Percentiles rank a stretch among this genome's conserved stretches.
Conservation (phyloP, 352 stramenopile genomes). For the Globisporangium splendens region DNA sequence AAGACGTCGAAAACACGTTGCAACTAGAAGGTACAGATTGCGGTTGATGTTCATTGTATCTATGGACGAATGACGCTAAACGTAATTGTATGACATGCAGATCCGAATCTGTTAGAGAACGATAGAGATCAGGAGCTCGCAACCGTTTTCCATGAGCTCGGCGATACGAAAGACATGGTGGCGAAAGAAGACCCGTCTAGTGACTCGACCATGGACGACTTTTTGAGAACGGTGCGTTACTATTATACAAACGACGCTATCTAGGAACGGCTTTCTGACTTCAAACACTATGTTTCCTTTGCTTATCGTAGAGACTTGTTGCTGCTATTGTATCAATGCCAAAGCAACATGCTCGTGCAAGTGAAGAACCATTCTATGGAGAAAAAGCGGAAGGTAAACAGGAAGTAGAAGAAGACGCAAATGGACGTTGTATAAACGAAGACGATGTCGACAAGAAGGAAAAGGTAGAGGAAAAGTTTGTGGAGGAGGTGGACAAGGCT, state of each 20-base stretch:
- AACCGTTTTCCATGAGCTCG: background rate
- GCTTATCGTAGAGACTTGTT: conserved; percentile 11
- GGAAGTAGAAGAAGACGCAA: background rate
- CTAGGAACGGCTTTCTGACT: background rate
- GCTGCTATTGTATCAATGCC: conserved; percentile 11
- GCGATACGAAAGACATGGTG: background rate
- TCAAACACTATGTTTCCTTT: background rate
- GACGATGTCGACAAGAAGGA: conserved; percentile 1
- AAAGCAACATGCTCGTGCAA: background rate
- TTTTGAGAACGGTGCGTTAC: conserved; percentile 42
- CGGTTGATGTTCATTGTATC: no score
- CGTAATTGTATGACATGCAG: background rate
- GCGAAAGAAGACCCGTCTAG: background rate
- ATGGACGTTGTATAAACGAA: background rate
- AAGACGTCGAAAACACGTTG: conserved; percentile 57
- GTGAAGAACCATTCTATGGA: background rate
- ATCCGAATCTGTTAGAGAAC: background rate
- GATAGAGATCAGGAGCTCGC: conserved; percentile 3
- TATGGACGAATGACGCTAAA: background rate
- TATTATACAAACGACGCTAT: background rate
- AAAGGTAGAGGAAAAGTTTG: no score
- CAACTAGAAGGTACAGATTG: conserved; percentile 43
- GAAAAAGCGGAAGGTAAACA: background rate
- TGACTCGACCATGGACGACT: conserved; percentile 26
- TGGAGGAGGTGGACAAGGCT: no score